Evolutionary conservation across 768 basidiomycete species (phyloP), one percentile per base, ranked within the genome.

Genomic region (Phlebiopsis gigantea): DNA sequence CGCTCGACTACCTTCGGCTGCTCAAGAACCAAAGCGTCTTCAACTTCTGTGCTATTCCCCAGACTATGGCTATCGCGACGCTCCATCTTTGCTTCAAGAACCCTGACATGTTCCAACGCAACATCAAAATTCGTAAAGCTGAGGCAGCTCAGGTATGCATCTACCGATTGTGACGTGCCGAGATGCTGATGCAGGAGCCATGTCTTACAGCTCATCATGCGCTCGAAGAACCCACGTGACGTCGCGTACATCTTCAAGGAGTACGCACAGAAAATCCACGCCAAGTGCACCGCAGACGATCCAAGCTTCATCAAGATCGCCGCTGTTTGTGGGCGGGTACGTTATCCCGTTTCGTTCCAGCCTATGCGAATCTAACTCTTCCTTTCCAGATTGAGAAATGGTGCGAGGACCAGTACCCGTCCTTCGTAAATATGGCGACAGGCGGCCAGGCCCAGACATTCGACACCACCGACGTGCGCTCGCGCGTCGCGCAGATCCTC

Each of bases 91-190:
- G 93, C 70, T 98, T 94, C 75, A 94, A 92, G 90, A 98, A 98
- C 73, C 81, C 82, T 7, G 75, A 74, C 7, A 88, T 98, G 80
- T 84, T 98, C 71, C 79, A 87, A 62, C 72, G 79, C 64, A 95
- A 97, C 68, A 85, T 97, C 68, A 98, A 99, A 74, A 99, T 99
- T 60, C 82, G 95, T 57, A 94, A 93, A 68, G 93, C 93, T 1
- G 82, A 86, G 62, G 93, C 96, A 46, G 93, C 94, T 1, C 65
- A 74, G 62, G 95, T 39, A 39, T 93, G 66, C 55, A 86, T 73
- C 30, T 6, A 17, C 22, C 7, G 42, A 14, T 14, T 42, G 42
- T 12, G 2, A 10, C 17, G 17, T 39, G 34, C 17, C 34, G 34
- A 12, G 34, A 7, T 39, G 17, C 34, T 39, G 28, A 14, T 57